phyloP scores from a whole-genome alignment of 2,329 filamentous ascomycete genomes.

The Huntiella abstrusa region DNA sequence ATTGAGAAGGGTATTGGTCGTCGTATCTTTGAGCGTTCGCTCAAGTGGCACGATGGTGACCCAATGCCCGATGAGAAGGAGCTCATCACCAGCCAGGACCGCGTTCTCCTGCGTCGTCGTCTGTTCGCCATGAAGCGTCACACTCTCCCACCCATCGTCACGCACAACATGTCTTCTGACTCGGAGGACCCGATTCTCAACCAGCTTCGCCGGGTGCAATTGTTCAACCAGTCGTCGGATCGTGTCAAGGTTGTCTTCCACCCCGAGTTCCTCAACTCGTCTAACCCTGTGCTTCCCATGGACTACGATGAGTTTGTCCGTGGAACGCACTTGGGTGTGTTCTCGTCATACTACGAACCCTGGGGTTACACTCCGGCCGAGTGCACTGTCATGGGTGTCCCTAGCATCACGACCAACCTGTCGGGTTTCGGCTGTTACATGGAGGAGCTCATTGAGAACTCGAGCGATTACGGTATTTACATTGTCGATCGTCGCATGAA shows the following conservation, averaged over 20 bases:
- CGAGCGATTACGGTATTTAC: slow-evolving; percentile 95
- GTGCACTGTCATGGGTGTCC: slow-evolving; percentile 97
- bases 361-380: slow-evolving; percentile 98
- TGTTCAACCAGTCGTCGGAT: slow-evolving; percentile 90
- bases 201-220: slow-evolving; percentile 84
- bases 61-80: slow-evolving; percentile 93
- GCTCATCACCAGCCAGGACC: slow-evolving; percentile 77
- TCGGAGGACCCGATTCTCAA: slow-evolving; percentile 83
- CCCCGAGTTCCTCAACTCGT: slow-evolving; percentile 89
- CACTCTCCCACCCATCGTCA: slow-evolving; percentile 82
- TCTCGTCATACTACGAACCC: slow-evolving; percentile 95
- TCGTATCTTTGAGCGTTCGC: slow-evolving; percentile 81
- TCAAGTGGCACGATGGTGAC: slow-evolving; percentile 91
- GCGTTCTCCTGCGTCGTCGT: slow-evolving; percentile 74
- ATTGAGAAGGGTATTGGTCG: slow-evolving; percentile 87
- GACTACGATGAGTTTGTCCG: slow-evolving; percentile 98
- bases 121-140: slow-evolving; percentile 94
- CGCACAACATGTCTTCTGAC: slow-evolving; percentile 97
- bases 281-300: slow-evolving; percentile 83
- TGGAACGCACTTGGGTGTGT: slow-evolving; percentile 87
- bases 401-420: slow-evolving; percentile 92
- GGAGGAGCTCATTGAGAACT: slow-evolving; percentile 98
- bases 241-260: slow-evolving; percentile 97
- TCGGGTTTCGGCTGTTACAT: slow-evolving; percentile 98
- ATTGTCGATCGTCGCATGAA: slow-evolving; percentile 92